phyloP scores from a whole-genome alignment of 2,329 filamentous ascomycete species.

The Pseudovirgaria hyperparasitica region DNA sequence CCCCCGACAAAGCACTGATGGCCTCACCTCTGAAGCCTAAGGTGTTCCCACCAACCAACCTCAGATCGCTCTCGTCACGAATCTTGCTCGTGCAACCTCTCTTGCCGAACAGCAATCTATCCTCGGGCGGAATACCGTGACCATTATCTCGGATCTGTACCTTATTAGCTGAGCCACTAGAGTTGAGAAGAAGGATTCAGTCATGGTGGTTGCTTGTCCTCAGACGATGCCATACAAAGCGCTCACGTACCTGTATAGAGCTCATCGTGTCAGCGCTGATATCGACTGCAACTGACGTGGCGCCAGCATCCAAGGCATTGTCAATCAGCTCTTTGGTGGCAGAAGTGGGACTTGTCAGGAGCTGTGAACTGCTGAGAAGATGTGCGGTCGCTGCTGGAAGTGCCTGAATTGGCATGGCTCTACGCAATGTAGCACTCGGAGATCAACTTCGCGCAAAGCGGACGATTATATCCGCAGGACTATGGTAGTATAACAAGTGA shows the following conservation, averaged over 20 bases:
- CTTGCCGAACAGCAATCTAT: conserved; percentile 50
- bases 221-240: too few relatives aligned
- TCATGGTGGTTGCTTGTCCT: not conserved
- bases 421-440: too few relatives aligned
- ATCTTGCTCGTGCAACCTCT: conserved; percentile 67
- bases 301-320: conserved; percentile 61
- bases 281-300: conserved; percentile 51
- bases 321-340: conserved; percentile 68
- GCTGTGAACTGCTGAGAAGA: conserved; percentile 48
- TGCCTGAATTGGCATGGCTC: conserved; percentile 29
- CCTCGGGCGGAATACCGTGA: conserved; percentile 50
- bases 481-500: too few relatives aligned
- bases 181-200: conserved; percentile 1
- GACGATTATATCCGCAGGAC: too few relatives aligned
- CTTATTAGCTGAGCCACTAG: too few relatives aligned
- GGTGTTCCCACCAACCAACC: conserved; percentile 40
- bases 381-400: conserved; percentile 33
- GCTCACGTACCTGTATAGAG: conserved; percentile 54
- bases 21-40: conserved; percentile 71
- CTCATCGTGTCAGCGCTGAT: conserved; percentile 55
- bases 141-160: conserved; percentile 54
- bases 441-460: too few relatives aligned
- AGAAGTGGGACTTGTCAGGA: conserved; percentile 45
- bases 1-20: too few relatives aligned
- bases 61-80: conserved; percentile 48